Conservation (phyloP, 495 filamentous ascomycete species). For the Rusavskia elegans region DNA sequence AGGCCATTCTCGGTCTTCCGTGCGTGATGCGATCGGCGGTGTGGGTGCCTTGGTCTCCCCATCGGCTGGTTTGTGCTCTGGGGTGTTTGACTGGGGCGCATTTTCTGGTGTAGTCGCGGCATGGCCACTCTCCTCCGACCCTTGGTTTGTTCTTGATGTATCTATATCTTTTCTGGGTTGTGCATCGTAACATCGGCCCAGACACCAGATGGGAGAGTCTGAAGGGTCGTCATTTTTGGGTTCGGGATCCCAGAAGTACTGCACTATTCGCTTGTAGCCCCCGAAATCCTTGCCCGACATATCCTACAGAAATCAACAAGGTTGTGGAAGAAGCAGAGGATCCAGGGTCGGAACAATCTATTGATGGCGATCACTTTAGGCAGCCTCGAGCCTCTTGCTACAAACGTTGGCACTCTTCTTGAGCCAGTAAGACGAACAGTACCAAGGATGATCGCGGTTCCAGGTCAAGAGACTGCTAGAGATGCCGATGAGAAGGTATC, state of each 20-base stretch:
- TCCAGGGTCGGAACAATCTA: neutral
- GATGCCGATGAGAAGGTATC: no score
- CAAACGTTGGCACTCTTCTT: no score
- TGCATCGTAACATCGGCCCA: constrained; percentile 60
- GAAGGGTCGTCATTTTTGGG: constrained; percentile 64
- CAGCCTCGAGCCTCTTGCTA: no score
- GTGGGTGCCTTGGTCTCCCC: neutral
- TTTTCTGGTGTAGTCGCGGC: neutral
- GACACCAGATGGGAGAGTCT: constrained; percentile 67
- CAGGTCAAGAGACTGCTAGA: no score
- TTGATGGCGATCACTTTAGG: neutral
- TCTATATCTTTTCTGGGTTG: neutral
- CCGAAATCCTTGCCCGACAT: constrained; percentile 49
- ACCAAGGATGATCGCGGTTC: no score
- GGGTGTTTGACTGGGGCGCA: neutral
- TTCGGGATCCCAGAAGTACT: constrained; percentile 91
- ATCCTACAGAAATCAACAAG: neutral
- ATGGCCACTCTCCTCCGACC: neutral
- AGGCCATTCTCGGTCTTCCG: constrained; percentile 53
- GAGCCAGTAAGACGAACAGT: no score
- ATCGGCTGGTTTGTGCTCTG: neutral
- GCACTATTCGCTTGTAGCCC: constrained; percentile 66
- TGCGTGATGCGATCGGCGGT: neutral
- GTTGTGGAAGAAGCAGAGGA: no score
- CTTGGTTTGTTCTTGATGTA: constrained; percentile 6